phyloP scores from a whole-genome alignment of 208 protist genomes.

The Porcisia deanei region DNA sequence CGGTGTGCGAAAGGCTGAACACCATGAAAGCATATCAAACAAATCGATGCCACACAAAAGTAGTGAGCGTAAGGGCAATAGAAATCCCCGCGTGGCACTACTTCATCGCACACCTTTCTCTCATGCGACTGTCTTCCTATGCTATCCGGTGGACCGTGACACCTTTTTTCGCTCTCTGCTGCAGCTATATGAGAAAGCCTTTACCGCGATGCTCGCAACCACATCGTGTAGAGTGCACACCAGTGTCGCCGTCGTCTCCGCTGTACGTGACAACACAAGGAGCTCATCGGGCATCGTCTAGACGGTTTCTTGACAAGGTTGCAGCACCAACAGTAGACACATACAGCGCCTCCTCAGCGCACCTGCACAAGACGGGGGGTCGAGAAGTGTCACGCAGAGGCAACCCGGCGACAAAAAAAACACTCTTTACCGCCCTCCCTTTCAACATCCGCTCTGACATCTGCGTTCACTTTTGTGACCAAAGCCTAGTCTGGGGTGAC shows the following conservation, averaged over 20 bases:
- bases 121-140: neutral
- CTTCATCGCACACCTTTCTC: neutral
- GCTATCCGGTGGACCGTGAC: neutral
- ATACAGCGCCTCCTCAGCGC: neutral
- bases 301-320: neutral
- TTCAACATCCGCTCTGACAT: neutral
- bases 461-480: neutral
- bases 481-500: neutral
- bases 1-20: neutral
- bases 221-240: neutral
- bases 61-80: neutral
- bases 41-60: neutral
- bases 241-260: neutral
- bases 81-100: neutral
- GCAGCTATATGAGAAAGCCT: neutral
- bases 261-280: conserved; percentile 3
- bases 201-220: neutral
- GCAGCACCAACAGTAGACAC: neutral
- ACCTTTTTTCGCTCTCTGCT: neutral
- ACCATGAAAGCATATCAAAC: neutral
- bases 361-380: neutral
- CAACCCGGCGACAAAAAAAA: neutral
- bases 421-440: too few relatives aligned
- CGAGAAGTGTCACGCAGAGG: neutral
- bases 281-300: neutral